Base-by-base conservation (phyloP, 2,329 filamentous ascomycete genomes). In the Ophiostoma ips region DNA sequence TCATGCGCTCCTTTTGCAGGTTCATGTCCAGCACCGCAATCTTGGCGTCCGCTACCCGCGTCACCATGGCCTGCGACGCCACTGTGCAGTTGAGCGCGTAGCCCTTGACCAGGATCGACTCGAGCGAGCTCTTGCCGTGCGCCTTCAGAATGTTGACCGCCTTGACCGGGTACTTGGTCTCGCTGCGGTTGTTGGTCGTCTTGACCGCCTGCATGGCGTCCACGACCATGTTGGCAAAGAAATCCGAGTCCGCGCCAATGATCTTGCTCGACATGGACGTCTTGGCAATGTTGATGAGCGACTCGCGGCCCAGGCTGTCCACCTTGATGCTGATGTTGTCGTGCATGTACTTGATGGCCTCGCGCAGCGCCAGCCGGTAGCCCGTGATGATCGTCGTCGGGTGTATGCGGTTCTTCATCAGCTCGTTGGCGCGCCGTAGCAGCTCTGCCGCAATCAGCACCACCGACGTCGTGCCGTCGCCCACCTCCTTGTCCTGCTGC, bases 221-320 rank as follows among this genome's bases (percentile, higher is more conserved):
- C 47, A 98, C 92, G 12, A 89, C 88, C 84, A 98, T 94, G 69
- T 92, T 85, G 59, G 90, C 81, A 63, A 98, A 98, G 73, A 98
- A 98, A 56, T 95, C 88, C 12, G 87, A 88, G 68, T 98, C 92
- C 51, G 85, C 73, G 52, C 92, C 92, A 64, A 98, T 96, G 63
- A 98, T 94, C 73, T 98, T 98, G 75, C 87, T 94, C 49, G 89
- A 95, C 90, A 98, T 98, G 62, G 89, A 95, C 18, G 92, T 98
- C 73, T 90, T 96, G 55, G 92, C 92, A 64, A 98, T 95, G 70
- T 80, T 95, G 62, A 96, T 67, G 58, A 98, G 77, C 53, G 87
- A 92, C 55, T 96, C 92, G 54, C 86, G 82, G 53, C 88, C 89
- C 50, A 98, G 77, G 53, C 83, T 80, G 62, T 96, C 90, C 51